These are phyloP conservation scores for Ceratobasidium sp. DNA, from an alignment of 1,284 basidiomycete genomes.

Conservation along the genomic window DNA sequence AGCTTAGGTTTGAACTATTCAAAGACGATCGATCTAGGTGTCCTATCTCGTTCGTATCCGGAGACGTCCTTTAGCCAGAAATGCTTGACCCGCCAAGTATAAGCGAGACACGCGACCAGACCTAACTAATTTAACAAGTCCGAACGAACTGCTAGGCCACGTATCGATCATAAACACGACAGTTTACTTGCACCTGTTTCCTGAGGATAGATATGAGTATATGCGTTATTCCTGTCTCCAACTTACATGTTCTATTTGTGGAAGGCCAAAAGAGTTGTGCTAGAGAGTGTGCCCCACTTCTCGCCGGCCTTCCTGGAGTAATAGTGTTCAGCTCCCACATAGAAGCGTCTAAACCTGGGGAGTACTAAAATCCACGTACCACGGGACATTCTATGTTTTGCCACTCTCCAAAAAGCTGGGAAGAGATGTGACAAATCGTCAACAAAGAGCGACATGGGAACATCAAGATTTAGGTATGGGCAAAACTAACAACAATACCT, in stretches of 20 bases:
- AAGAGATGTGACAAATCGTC: constrained; percentile 1
- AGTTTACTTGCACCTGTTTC: constrained; percentile 62
- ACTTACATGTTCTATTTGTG: background rate
- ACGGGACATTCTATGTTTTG: background rate
- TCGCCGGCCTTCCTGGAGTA: constrained; percentile 50
- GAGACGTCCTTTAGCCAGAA: constrained; percentile 53
- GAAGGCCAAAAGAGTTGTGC: constrained; percentile 55
- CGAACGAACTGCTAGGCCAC: constrained; percentile 56
- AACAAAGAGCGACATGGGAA: background rate
- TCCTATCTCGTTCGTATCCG: constrained; percentile 56
- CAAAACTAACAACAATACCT: background rate
- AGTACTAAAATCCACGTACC: background rate
- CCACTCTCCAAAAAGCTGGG: constrained; percentile 30
- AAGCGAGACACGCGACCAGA: constrained; percentile 47
- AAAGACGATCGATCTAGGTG: constrained; percentile 51
- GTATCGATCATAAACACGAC: constrained; percentile 59
- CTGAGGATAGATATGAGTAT: constrained; percentile 45
- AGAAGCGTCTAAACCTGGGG: constrained; percentile 47
- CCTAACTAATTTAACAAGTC: constrained; percentile 50
- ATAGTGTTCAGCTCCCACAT: constrained; percentile 46
- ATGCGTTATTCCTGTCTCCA: background rate
- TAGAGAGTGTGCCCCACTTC: constrained; percentile 52
- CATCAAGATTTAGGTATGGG: background rate
- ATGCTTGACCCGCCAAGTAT: constrained; percentile 47
- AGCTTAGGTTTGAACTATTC: constrained; percentile 51